phyloP scores from a whole-genome alignment of 768 basidiomycete genomes.

The Rossbeevera mucosa region DNA sequence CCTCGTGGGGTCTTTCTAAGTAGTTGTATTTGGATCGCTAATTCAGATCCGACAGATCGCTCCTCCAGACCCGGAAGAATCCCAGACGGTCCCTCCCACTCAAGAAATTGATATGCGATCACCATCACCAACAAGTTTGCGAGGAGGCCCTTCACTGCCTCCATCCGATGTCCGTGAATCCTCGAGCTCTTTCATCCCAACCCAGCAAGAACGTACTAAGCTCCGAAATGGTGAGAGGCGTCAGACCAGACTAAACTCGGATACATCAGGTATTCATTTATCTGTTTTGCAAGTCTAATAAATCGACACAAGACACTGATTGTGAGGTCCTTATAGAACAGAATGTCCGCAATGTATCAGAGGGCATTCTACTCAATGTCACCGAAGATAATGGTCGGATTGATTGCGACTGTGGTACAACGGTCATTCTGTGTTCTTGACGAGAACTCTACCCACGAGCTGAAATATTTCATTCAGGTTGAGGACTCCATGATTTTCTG shows the following conservation, averaged over 20 bases:
- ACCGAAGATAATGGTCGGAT: constrained; percentile 37
- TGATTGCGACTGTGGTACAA: constrained; percentile 68
- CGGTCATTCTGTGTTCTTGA: constrained; percentile 31
- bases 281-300: not conserved
- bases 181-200: constrained; percentile 18
- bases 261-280: constrained; percentile 44
- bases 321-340: constrained; percentile 23
- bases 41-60: constrained; percentile 13
- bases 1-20: constrained; percentile 39
- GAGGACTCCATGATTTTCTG: constrained; percentile 59
- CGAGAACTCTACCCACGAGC: not conserved
- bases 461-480: constrained; percentile 33
- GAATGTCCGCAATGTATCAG: not conserved
- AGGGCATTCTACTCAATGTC: not conserved
- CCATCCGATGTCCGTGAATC: constrained; percentile 24
- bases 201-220: constrained; percentile 18
- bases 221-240: constrained; percentile 13
- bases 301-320: constrained; percentile 27
- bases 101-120: constrained; percentile 28
- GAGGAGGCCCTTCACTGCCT: constrained; percentile 20
- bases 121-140: constrained; percentile 16
- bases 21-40: not conserved
- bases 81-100: constrained; percentile 41
- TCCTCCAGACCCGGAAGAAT: constrained; percentile 41
- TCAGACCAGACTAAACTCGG: constrained; percentile 31